Base-by-base conservation (phyloP, 1,284 basidiomycete species). In the Pisolithus thermaeus region DNA sequence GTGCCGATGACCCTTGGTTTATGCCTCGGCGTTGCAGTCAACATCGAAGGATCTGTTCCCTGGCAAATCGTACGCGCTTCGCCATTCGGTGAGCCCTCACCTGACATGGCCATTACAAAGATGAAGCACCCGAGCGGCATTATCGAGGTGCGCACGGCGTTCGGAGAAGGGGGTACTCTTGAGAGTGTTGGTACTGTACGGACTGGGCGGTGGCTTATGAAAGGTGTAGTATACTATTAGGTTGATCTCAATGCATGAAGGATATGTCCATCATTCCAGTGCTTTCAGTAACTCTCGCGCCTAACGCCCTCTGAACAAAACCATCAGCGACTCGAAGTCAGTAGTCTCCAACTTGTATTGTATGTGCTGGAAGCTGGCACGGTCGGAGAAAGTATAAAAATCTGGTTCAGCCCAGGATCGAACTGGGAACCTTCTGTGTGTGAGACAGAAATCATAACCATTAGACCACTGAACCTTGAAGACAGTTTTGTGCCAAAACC, bases 1-100 rank as follows among this genome's bases (percentile, higher is more conserved):
- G 77, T 89, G 0, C 86, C 85, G 1, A 85, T 87, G 80, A 89
- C 86, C 0, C 78, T 87, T 1, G 85, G 81, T 0, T 71, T 88
- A 14, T 86, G 84, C 58, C 73, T 85, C 3, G 87, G 84, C 1
- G 84, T 85, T 4, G 84, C 85, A 0, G 73, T 79, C 1, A 72
- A 74, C 41, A 67, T 82, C 5, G 57, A 72, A 9, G 77, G 74
- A 0, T 81, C 82, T 0, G 52, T 87, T 7, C 76, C 79, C 14
- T 77, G 75, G 69, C 61, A 71, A 27, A 78, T 80, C 28, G 67
- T 72, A 4, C 64, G 64, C 16, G 6, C 7, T 7, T 40, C 38
- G 12, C 18, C 23, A 20, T 9, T 16, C 45, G 28, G 49, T 22
- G 37, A 14, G 38, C 23, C 37, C 36, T 22, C 47, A 12, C 18